Percentiles rank a stretch among this genome's conserved stretches.
Evolutionary conservation across 2,329 filamentous ascomycete genomes (phyloP).

Genomic region (Sarocladium brachiariae): DNA sequence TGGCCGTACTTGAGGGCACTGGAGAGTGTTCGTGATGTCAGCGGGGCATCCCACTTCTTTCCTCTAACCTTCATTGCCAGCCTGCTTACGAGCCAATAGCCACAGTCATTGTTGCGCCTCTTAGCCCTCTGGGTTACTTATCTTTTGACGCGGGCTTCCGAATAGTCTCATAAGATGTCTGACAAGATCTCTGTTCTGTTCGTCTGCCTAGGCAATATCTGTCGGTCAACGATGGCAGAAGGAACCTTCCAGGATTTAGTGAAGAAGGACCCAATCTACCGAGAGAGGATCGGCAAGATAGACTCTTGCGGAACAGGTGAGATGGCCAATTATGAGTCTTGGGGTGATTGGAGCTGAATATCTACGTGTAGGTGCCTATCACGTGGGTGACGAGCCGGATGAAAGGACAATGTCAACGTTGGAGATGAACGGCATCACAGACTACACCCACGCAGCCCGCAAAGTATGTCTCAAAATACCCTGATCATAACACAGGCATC

Average conservation of each 20-base stretch:
- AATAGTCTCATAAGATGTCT: slow-evolving; percentile 21
- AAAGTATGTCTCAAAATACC: slow-evolving; percentile 42
- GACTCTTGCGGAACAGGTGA: slow-evolving; percentile 82
- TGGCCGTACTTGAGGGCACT: neutral
- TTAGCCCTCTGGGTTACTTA: no score
- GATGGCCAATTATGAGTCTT: neutral
- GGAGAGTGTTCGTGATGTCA: neutral
- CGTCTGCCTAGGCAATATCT: slow-evolving; percentile 96
- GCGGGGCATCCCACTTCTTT: slow-evolving; percentile 3
- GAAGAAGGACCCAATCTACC: slow-evolving; percentile 48
- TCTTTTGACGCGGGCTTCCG: no score
- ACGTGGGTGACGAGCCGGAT: slow-evolving; percentile 70
- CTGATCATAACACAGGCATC: no score
- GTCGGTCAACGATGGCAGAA: slow-evolving; percentile 90
- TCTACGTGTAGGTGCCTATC: slow-evolving; percentile 60
- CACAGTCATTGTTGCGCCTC: no score
- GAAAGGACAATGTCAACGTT: slow-evolving; percentile 77
- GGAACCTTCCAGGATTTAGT: slow-evolving; percentile 76
- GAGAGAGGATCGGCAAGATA: slow-evolving; percentile 55
- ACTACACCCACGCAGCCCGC: slow-evolving; percentile 71
- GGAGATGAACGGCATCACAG: slow-evolving; percentile 62
- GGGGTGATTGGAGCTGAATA: neutral
- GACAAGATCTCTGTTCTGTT: slow-evolving; percentile 70
- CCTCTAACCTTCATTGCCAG: neutral
- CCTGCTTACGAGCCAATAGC: neutral